Evolutionary conservation across 2,329 filamentous ascomycete species (phyloP), one percentile per base, ranked within the genome.

Genomic region (Aureobasidium leucospermi): DNA sequence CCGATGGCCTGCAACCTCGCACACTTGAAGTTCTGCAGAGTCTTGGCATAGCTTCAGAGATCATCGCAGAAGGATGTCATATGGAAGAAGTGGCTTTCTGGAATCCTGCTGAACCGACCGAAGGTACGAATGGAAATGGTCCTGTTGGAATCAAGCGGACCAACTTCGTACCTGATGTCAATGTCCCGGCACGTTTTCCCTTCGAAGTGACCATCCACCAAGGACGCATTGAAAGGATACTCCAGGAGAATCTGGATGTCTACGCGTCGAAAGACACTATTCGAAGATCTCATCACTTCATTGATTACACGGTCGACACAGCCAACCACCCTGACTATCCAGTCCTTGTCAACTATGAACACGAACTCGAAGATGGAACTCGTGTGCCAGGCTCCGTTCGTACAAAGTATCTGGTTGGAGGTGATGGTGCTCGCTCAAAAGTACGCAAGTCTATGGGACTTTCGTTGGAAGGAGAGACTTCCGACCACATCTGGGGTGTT

Each of bases 1-100:
- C 78, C 1, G 79, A 81, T 63, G 82, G 82, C 1, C 74, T 87
- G 2, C 84, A 88, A 71, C 82, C 80, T 63, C 82, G 86, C 1
- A 88, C 84, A 0, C 75, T 89, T 1, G 85, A 90, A 70, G 87
- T 90, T n/a, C 82, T 90, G 59, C 85, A 90, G 65, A 84, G 81
- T 52, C 87, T 90, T 64, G 86, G 83, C 0, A 81, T 90, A 60
- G 84, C 77, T 2, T 81, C 89, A 63, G 74, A 80, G 4, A 81
- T 79, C 1, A 84, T 83, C 81, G 84, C 84, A 49, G 86, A 89
- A 65, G 79, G 82, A 11, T 87, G 87, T 67, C 84, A 85, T 67
- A 82, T 88, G 75, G 76, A 87, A n/a, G 86, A 87, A 74, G 82
- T 86, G 60, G 75, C 75, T 8, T 78, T 79, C 62, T 79, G 77